Base-by-base conservation (phyloP, 2,329 filamentous ascomycete genomes). In the Ascochyta clinopodiicola region DNA sequence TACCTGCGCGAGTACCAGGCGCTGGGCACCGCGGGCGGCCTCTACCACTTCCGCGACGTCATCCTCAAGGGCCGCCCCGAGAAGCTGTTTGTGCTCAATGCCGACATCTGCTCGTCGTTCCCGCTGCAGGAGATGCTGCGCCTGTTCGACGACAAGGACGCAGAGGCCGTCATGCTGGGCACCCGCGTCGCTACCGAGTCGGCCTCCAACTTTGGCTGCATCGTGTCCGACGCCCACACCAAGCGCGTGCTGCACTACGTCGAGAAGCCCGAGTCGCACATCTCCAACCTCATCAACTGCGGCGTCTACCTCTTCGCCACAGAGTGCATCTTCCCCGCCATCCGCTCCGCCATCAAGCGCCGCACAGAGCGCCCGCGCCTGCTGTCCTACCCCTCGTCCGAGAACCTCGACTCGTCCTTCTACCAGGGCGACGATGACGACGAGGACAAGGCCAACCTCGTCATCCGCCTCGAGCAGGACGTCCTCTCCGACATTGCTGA, bases 41-140 rank as follows among this genome's bases (percentile, higher is more conserved):
- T 99, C 40, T 99, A 98, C 84, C 95, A 98, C 81, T 98, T 99
- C 87, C 92, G 95, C 75, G 95, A 99, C 85, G 92, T 92, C 64
- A 98, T 99, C 74, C 87, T 98, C 76, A 98, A 97, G 82, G 93
- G 94, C 73, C 87, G 88, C 62, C 95, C 95, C 35, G 93, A 97
- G 78, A 89, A 92, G 71, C 91, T 98, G 80, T 97, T 99, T 77
- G 95, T 99, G 54, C 84, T 98, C 74, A 99, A 99, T 77, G 94
- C 93, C 68, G 95, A 98, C 77, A 94, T 98, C 65, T 99, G 95
- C 88, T 98, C 95, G 81, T 96, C 92, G 21, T 99, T 98, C 83
- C 95, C 95, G 6, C 85, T 99, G 57, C 88, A 88, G 65, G 92
- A 97, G 77, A 98, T 99, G 95, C 89, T 97, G 62, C 88, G 89